Evolutionary conservation across 352 stramenopile genomes (phyloP).

Genomic region (Aphanomyces stellatus): DNA sequence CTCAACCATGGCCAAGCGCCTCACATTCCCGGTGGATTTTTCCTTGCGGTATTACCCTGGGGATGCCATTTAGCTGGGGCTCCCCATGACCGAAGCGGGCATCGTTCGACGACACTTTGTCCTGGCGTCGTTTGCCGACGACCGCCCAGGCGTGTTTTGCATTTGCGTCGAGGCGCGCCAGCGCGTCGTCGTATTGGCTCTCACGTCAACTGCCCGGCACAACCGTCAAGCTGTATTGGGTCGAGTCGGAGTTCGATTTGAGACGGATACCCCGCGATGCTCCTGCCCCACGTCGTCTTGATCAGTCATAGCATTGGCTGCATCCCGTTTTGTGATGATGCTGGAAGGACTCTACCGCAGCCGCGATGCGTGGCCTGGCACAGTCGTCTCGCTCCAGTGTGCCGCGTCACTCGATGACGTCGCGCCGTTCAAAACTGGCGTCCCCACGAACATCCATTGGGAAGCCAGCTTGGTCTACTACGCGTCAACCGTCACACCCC

Average conservation of each 20-base stretch:
- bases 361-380: neutral
- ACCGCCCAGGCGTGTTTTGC: neutral
- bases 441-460: neutral
- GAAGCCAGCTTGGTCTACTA: neutral
- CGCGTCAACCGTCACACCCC: neutral
- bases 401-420: neutral
- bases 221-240: conserved; percentile 3
- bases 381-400: neutral
- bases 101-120: neutral
- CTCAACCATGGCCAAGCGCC: neutral
- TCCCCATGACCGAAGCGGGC: neutral
- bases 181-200: conserved; percentile 8
- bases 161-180: neutral
- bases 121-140: neutral
- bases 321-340: neutral
- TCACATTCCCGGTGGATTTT: conserved; percentile 6
- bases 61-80: conserved; percentile 4
- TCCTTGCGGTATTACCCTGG: conserved; percentile 1
- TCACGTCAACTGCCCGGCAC: neutral
- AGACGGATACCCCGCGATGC: conserved; percentile 5
- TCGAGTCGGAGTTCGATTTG: conserved; percentile 9
- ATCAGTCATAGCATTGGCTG: neutral
- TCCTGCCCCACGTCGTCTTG: neutral
- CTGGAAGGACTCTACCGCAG: neutral
- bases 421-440: neutral